These are phyloP conservation scores for Ceratocystis harringtonii DNA, from an alignment of 2,329 filamentous ascomycete species.

Conservation along the genomic window DNA sequence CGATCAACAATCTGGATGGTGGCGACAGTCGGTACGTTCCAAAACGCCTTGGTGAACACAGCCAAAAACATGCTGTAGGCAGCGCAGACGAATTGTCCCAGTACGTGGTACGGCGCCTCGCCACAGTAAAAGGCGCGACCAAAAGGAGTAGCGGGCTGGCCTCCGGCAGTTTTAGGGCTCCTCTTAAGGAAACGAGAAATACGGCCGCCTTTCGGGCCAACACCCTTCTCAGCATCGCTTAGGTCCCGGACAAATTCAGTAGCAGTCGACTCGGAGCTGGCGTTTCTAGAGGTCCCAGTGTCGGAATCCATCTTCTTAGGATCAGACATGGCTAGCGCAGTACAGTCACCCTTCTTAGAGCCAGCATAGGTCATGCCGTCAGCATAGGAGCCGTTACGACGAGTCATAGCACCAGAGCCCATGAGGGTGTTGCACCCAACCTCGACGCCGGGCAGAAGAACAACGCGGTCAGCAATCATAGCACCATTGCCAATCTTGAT, in stretches of 20 bases:
- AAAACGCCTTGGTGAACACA: conserved; percentile 34
- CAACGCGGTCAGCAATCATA: conserved; percentile 43
- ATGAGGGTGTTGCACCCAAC: conserved; percentile 36
- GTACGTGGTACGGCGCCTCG: conserved; percentile 35
- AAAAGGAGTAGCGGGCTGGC: conserved; percentile 28
- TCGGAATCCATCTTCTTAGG: neutral
- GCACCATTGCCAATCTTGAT: conserved; percentile 34
- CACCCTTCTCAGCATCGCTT: conserved; percentile 5
- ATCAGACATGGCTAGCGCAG: conserved; percentile 25
- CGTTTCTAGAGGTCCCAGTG: neutral
- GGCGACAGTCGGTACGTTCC: conserved; percentile 35
- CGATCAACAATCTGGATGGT: conserved; percentile 33
- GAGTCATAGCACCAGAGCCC: conserved; percentile 38
- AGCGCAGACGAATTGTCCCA: conserved; percentile 33
- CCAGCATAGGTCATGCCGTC: conserved; percentile 36
- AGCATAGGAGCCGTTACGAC: conserved; percentile 30
- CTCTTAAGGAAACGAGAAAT: neutral
- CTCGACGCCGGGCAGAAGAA: conserved; percentile 35
- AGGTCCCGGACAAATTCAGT: conserved; percentile 1
- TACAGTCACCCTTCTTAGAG: conserved; percentile 35
- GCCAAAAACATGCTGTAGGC: conserved; percentile 34
- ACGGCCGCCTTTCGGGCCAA: neutral
- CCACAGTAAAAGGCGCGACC: conserved; percentile 40
- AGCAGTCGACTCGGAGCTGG: conserved; percentile 8
- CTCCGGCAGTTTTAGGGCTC: conserved; percentile 10